Evolutionary conservation across 441 rosid species (phyloP).

Genomic region (Populus tomentosa): DNA sequence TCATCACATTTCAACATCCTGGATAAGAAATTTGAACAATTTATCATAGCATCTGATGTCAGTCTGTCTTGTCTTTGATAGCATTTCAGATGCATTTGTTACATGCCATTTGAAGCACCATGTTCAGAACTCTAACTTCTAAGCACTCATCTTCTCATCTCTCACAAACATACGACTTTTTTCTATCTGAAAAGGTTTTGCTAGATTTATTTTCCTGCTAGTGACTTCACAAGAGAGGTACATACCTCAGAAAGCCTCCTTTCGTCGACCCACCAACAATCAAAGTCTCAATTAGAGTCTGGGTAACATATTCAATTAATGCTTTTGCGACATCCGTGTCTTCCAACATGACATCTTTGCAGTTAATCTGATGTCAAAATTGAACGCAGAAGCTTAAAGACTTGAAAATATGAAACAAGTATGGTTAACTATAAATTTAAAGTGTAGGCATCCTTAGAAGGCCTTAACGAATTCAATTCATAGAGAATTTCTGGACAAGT

Average conservation of each 20-base stretch:
- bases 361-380: conserved; percentile 50
- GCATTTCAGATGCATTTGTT: neutral
- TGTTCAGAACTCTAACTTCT: neutral
- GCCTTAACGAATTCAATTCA: neutral
- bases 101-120: neutral
- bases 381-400: neutral
- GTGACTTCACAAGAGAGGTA: neutral
- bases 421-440: no score
- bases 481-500: neutral
- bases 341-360: conserved; percentile 73
- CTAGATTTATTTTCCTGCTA: neutral
- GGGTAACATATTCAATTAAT: conserved; percentile 53
- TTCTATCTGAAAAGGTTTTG: no score
- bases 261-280: conserved; percentile 60
- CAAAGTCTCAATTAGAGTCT: conserved; percentile 56
- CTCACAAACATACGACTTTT: no score
- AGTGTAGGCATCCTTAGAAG: neutral
- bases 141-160: neutral
- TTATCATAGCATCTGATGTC: neutral
- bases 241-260: conserved; percentile 74
- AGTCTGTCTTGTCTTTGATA: neutral
- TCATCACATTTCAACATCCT: neutral
- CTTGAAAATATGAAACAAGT: neutral
- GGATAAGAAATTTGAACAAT: neutral
- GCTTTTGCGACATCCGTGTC: conserved; percentile 73